phyloP scores from a whole-genome alignment of 2,329 filamentous ascomycete genomes.

The Calcarisporium arbuscula region DNA sequence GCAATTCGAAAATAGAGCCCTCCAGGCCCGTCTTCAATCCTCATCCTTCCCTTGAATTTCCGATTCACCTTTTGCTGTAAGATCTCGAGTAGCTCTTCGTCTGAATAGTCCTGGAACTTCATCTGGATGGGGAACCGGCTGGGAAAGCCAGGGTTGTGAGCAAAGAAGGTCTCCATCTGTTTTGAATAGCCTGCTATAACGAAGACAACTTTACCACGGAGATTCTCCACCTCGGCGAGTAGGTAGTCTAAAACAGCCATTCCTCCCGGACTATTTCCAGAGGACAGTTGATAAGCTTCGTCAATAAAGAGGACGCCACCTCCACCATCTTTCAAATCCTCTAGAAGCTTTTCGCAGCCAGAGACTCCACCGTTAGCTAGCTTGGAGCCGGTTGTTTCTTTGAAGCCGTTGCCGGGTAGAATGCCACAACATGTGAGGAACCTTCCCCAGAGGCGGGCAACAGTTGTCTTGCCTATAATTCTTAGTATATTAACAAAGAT shows the following conservation, averaged over 20 bases:
- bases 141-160: conserved; percentile 64
- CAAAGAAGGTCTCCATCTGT: conserved; percentile 71
- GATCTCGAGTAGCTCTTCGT: conserved; percentile 58
- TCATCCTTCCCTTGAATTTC: conserved; percentile 50
- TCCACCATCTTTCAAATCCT: conserved; percentile 44
- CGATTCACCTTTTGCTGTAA: conserved; percentile 46
- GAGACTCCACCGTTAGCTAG: conserved; percentile 57
- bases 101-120: conserved; percentile 63
- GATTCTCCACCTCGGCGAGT: conserved; percentile 66
- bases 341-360: conserved; percentile 45
- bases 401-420: conserved; percentile 52
- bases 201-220: conserved; percentile 62
- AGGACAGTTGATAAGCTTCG: conserved; percentile 68
- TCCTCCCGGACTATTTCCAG: conserved; percentile 51
- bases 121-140: conserved; percentile 63
- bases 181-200: conserved; percentile 67
- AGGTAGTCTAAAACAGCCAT: conserved; percentile 62
- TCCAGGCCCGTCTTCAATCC: conserved; percentile 47
- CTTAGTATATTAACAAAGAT: conserved; percentile 15
- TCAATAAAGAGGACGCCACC: conserved; percentile 73
- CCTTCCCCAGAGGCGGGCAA: conserved; percentile 62
- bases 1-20: conserved; percentile 62
- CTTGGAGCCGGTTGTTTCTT: conserved; percentile 62
- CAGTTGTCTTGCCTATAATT: conserved; percentile 57
- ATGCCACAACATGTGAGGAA: conserved; percentile 58